phyloP scores from a whole-genome alignment of 176 grass and related monocot species.

The Hsuehochloa calcarea region DNA sequence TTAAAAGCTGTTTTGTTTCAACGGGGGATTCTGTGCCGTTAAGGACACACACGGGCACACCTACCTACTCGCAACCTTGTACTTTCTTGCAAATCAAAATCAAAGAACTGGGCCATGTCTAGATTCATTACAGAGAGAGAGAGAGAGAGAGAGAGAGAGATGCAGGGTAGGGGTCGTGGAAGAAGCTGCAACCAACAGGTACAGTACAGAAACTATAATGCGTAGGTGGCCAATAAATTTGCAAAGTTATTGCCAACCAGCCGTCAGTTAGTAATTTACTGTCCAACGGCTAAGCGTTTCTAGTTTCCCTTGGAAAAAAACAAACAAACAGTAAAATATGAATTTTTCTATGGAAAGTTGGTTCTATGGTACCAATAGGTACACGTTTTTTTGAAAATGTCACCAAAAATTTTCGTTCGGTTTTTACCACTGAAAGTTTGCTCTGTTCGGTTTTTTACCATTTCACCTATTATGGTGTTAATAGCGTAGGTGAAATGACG shows the following conservation, averaged over 20 bases:
- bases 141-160: background rate
- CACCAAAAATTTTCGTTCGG: too few species aligned
- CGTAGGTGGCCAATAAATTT: slow-evolving; percentile 24
- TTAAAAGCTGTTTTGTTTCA: background rate
- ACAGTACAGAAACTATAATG: background rate
- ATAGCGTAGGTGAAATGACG: too few species aligned
- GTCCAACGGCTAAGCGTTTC: background rate
- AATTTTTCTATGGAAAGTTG: background rate
- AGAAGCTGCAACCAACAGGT: background rate
- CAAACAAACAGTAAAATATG: background rate
- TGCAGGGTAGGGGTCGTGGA: background rate
- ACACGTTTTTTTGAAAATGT: too few species aligned
- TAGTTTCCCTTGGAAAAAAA: background rate
- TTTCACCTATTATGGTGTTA: too few species aligned
- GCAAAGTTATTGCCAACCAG: background rate
- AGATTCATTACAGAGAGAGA: background rate
- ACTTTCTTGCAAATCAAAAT: slow-evolving; percentile 29
- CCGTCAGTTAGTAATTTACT: background rate
- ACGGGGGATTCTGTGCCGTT: slow-evolving; percentile 24
- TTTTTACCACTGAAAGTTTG: too few species aligned
- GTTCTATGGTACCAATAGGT: too few species aligned
- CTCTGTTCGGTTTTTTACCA: too few species aligned
- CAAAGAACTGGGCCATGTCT: background rate
- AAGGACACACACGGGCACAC: slow-evolving; percentile 34
- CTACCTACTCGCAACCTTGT: slow-evolving; percentile 26